phyloP scores from a whole-genome alignment of 331 rosid species.

The Cydonia oblonga region DNA sequence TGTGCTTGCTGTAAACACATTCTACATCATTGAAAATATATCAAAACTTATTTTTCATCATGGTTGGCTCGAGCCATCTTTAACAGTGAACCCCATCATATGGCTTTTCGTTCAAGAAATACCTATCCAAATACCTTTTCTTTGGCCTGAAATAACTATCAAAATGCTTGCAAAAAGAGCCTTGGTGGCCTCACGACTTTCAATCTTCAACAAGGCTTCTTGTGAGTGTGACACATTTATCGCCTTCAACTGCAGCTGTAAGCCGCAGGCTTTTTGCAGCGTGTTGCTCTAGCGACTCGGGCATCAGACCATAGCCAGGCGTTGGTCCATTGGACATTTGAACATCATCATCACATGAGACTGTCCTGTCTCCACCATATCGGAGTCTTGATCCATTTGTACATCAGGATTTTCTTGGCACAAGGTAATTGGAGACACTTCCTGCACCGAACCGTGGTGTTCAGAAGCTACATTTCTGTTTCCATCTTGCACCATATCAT shows the following conservation, averaged over 20 bases:
- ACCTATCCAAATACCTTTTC: no score
- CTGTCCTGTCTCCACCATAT: constrained; percentile 3
- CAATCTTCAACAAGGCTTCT: constrained; percentile 9
- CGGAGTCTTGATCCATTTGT: constrained; percentile 9
- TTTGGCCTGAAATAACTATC: no score
- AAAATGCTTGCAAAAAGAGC: background rate
- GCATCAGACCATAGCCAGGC: background rate
- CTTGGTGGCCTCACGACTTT: background rate
- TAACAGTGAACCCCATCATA: no score
- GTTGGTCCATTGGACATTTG: background rate
- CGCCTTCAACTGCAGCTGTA: constrained; percentile 12
- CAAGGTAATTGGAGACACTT: constrained; percentile 6
- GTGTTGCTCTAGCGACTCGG: constrained; percentile 29
- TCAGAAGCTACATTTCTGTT: background rate
- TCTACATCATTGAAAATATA: no score
- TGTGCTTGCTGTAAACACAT: no score
- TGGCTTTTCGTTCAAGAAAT: no score
- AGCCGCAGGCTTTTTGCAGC: constrained; percentile 51
- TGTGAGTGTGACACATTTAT: background rate
- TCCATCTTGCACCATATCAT: no score
- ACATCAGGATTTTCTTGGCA: constrained; percentile 14
- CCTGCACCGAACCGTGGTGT: background rate
- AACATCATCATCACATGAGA: background rate
- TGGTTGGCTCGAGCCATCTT: no score
- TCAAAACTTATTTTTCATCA: no score